Conservation (phyloP, 1,284 basidiomycete genomes). For the Apiotrichum montevideense region DNA sequence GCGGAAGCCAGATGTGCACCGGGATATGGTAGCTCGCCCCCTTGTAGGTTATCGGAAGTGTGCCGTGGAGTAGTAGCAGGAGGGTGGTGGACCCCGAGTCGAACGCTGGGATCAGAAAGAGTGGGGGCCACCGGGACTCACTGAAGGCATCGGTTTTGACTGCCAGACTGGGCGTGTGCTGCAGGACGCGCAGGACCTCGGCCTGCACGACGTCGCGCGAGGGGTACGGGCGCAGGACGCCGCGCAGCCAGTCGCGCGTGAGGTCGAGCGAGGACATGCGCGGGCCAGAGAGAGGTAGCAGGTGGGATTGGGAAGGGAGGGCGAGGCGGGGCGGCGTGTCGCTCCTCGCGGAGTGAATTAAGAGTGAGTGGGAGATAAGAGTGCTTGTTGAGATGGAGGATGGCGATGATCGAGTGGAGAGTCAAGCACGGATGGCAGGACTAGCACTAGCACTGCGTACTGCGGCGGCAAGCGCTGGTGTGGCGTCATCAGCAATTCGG, state of each 20-base stretch:
- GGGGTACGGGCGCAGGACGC: constrained; percentile 62
- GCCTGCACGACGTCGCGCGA: constrained; percentile 55
- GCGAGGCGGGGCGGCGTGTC: too few species aligned
- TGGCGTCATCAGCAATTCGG: too few species aligned
- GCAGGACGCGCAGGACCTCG: constrained; percentile 64
- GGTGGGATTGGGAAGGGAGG: too few species aligned
- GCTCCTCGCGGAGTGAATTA: too few species aligned
- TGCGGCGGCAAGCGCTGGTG: too few species aligned
- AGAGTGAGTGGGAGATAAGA: too few species aligned
- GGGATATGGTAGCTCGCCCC: constrained; percentile 86
- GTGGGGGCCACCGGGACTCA: constrained; percentile 42
- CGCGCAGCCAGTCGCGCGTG: constrained; percentile 65
- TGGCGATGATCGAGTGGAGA: too few species aligned
- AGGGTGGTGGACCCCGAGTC: constrained; percentile 91
- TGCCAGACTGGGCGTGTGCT: constrained; percentile 59
- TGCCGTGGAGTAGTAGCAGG: constrained; percentile 81
- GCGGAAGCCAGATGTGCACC: constrained; percentile 77
- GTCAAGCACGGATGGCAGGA: too few species aligned
- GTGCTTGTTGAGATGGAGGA: too few species aligned
- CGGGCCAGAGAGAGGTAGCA: too few species aligned
- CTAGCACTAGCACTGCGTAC: too few species aligned
- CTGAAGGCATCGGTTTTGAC: constrained; percentile 93
- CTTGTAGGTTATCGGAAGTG: constrained; percentile 79
- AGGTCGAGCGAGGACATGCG: constrained; percentile 35
- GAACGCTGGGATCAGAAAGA: constrained; percentile 56